Percentiles rank a stretch among this genome's conserved stretches.
Conservation (phyloP, 306 rosid species). For the Gillenia trifoliata region DNA sequence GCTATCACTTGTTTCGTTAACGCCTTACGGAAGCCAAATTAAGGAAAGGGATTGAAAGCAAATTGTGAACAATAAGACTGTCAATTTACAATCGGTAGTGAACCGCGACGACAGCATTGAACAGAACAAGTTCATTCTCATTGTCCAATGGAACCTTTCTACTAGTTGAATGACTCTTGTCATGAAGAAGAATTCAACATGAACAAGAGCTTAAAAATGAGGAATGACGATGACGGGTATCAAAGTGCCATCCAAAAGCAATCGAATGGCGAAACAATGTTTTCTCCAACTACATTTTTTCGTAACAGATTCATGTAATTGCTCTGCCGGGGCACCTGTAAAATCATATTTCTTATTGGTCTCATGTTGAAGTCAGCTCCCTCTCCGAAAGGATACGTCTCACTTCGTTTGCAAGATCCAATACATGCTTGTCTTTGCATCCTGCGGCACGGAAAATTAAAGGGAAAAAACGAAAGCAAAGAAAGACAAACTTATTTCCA, state of each 20-base stretch:
- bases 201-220: background rate
- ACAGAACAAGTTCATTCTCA: background rate
- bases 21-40: no score
- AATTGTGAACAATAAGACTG: background rate
- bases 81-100: background rate
- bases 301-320: background rate
- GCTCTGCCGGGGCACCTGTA: background rate
- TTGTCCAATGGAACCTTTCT: background rate
- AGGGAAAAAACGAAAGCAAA: background rate
- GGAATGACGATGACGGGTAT: background rate
- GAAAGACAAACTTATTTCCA: background rate
- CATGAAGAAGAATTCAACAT: background rate
- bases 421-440: slow-evolving; percentile 64
- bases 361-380: slow-evolving; percentile 26
- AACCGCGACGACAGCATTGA: background rate
- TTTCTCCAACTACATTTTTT: background rate
- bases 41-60: no score
- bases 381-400: slow-evolving; percentile 59
- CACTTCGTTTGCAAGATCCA: slow-evolving; percentile 74
- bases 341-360: background rate
- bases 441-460: slow-evolving; percentile 33
- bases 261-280: background rate
- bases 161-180: background rate
- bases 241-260: background rate
- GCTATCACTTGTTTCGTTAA: no score